A percentile compares a stretch with the other conserved stretches of the same genome.
Evolutionary conservation across 2,329 filamentous ascomycete species (phyloP).

Genomic region (Camptophora hylomeconis): DNA sequence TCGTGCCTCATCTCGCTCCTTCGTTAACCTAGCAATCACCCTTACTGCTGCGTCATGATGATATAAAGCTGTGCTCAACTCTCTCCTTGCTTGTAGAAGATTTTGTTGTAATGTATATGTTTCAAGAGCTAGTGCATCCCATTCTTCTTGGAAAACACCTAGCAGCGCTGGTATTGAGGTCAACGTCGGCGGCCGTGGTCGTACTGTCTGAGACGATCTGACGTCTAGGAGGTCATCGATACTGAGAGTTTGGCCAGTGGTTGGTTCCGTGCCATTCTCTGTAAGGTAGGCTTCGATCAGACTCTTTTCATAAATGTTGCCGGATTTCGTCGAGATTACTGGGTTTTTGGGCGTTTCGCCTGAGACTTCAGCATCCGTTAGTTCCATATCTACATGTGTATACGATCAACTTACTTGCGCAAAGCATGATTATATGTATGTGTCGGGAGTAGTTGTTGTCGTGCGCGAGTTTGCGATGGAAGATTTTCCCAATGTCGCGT

Average conservation of each 20-base stretch:
- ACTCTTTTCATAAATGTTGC: constrained; percentile 86
- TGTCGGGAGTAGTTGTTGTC: no score
- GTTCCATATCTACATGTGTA: background rate
- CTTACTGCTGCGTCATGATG: constrained; percentile 95
- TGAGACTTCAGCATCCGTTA: constrained; percentile 50
- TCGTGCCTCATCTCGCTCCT: constrained; percentile 82
- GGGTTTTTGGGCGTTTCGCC: constrained; percentile 92
- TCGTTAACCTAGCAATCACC: constrained; percentile 82
- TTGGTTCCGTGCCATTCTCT: constrained; percentile 84
- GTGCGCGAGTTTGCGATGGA: no score
- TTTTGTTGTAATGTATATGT: constrained; percentile 85
- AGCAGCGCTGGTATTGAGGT: constrained; percentile 94
- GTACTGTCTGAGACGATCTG: constrained; percentile 69
- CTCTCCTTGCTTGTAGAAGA: constrained; percentile 77
- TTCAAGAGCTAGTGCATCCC: constrained; percentile 87
- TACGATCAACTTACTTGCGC: constrained; percentile 2
- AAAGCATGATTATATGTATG: constrained; percentile 3
- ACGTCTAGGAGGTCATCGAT: constrained; percentile 77
- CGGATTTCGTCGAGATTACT: constrained; percentile 80
- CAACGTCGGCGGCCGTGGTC: constrained; percentile 79
- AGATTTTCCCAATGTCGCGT: no score
- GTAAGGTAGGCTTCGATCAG: constrained; percentile 90
- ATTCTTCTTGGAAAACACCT: constrained; percentile 93
- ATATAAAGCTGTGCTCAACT: constrained; percentile 86
- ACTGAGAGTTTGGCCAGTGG: constrained; percentile 72